Evolutionary conservation across 495 filamentous ascomycete genomes (phyloP), one percentile per base, ranked within the genome.

Genomic region (Annulohypoxylon bovei): DNA sequence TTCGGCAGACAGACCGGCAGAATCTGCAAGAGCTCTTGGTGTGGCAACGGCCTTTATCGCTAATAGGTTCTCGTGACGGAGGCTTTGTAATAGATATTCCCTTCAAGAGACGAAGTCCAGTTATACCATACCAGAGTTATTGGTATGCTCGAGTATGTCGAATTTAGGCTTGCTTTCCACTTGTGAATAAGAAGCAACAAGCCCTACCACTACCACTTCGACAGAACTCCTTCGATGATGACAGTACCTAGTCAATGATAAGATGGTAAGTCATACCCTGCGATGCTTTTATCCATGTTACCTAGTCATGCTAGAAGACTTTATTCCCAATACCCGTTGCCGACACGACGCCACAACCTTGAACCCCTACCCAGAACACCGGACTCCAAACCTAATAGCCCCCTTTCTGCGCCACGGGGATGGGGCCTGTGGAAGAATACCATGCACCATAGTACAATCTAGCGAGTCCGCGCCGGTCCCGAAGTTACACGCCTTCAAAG

Each of bases 311-410:
- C 25, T 35, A 42, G 39, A 33, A 52, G 25, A 53, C 9, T 52
- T 25, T 49, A 49, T 63, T 61, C 25, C 59, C 14, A 3, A 16
- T 42, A 49, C 44, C 42, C 12, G 33, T 54, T 25, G 37, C 42
- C 35, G 18, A 59, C 44, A 20, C 53, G 20, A 50, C 52, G 53
- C 54, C 60, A 7, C 7, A 54, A 59, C 14, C 40, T n/a, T 35
- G 59, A 22, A 52, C 14, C 33, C 67, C 52, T 62, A 49, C 14
- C 40, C 9, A 49, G 18, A 68, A 63, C 59, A 59, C 60, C 52
- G 39, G 23, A 63, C 66, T 52, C 66, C 59, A 54, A 50, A 22
- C 59, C 28, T 27, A 28, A 20, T 54, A 53, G 16, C 52, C n/a
- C 44, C 30, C 27, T 57, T 30, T 27, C 49, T 68, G 39, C 28